Base-by-base conservation (phyloP, 2,329 filamentous ascomycete species). In the Aspergillus tubingensis region DNA sequence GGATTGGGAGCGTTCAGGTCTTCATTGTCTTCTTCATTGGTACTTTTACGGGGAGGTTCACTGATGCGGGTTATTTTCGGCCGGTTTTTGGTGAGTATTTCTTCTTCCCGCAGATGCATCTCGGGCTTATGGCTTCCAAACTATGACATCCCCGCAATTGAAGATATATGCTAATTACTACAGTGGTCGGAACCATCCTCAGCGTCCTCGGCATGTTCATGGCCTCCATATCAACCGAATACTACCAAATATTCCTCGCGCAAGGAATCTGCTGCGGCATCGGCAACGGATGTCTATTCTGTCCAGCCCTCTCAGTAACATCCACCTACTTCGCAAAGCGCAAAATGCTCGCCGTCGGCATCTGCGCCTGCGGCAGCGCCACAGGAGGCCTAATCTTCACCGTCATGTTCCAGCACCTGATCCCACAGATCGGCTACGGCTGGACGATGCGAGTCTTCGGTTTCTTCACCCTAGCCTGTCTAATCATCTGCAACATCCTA, bases 391-490 rank as follows among this genome's bases (percentile, higher is more conserved):
- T 43, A 7, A 43, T 43, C n/a, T 43, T 43, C 17, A 17, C 39
- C 3, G 39, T 43, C 17, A 19, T 43, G 39, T 17, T 43, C n/a
- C n/a, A 43, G 2, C n/a, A 19, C n/a, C 39, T 43, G 8, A 8
- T 43, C 39, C 17, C n/a, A 10, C n/a, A 43, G 17, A 19, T 43
- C 7, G 81, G 79, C 4, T 82, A 81, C 67, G 67, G 65, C 1
- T 81, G 80, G 79, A 77, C 80, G 0, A 73, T 81, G 48, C 74
- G 80, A 44, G 69, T 76, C 2, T 66, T 84, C 17, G 82, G 76
- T 0, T 81, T 85, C 56, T 72, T 84, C 38, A 73, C 78, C 43
- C 61, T 81, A 15, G 75, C 63, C 11, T 70, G 65, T 62, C 76
- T 0, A 15, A 52, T 57, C 39, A 39, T 39, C 15, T 57, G 43